Conservation (phyloP, 495 filamentous ascomycete species). For the Aspergillus baeticus region DNA sequence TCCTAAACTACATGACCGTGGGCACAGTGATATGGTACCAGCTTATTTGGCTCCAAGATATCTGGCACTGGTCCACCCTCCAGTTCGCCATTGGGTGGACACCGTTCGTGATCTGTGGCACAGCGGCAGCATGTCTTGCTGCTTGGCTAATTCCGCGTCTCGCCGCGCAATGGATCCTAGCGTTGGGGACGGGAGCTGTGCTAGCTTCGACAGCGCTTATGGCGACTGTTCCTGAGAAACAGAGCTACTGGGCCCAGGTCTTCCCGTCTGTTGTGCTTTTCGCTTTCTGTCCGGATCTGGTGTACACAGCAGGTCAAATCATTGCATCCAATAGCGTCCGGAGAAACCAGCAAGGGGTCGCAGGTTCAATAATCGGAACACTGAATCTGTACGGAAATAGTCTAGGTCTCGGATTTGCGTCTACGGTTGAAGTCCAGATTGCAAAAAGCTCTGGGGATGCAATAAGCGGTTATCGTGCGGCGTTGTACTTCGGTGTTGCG, state of each 20-base stretch:
- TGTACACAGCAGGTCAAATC: constrained; percentile 52
- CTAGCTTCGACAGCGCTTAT: constrained; percentile 38
- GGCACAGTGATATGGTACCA: constrained; percentile 51
- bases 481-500: constrained; percentile 43
- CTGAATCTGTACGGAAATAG: constrained; percentile 49
- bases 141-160: constrained; percentile 50
- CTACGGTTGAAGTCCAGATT: constrained; percentile 44
- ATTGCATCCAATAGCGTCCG: constrained; percentile 53
- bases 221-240: constrained; percentile 48
- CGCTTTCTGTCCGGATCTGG: constrained; percentile 49
- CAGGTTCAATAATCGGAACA: constrained; percentile 46
- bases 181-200: constrained; percentile 40
- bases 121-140: constrained; percentile 37
- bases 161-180: constrained; percentile 52
- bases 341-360: constrained; percentile 49
- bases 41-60: constrained; percentile 43
- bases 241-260: constrained; percentile 50
- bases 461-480: constrained; percentile 38
- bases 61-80: constrained; percentile 46
- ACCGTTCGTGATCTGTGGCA: constrained; percentile 42
- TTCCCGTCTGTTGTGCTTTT: constrained; percentile 49
- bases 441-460: constrained; percentile 16
- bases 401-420: constrained; percentile 50
- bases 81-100: constrained; percentile 43
- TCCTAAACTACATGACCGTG: constrained; percentile 52